Evolutionary conservation across 345 rosid species (phyloP).

Genomic region (Pseudoturritis turrita): DNA sequence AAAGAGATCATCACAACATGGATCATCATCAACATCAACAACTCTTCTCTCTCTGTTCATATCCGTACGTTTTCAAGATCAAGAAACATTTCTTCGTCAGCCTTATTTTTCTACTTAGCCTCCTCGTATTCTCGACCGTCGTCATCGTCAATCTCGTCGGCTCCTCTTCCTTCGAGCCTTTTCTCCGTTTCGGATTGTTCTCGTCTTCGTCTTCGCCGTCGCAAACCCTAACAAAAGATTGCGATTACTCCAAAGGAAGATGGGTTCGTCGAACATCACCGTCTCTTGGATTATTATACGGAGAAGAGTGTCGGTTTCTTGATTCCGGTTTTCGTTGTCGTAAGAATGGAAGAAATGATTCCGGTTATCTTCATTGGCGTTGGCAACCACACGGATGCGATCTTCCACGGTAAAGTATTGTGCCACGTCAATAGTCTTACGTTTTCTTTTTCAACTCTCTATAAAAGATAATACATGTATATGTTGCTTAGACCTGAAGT

Average conservation of each 20-base stretch:
- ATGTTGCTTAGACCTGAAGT: conserved; percentile 4
- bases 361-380: conserved; percentile 66
- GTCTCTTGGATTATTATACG: conserved; percentile 28
- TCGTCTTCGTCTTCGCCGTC: neutral
- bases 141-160: conserved; percentile 29
- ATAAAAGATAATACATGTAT: neutral
- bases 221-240: conserved; percentile 2
- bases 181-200: conserved; percentile 24
- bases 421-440: neutral
- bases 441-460: neutral
- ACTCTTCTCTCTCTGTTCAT: conserved; percentile 19
- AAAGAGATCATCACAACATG: conserved; percentile 20
- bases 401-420: conserved; percentile 56
- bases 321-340: conserved; percentile 78
- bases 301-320: conserved; percentile 71
- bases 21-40: conserved; percentile 23
- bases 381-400: conserved; percentile 84
- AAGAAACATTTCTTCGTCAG: conserved; percentile 31
- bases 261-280: conserved; percentile 54
- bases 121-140: conserved; percentile 37
- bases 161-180: neutral
- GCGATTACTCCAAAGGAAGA: conserved; percentile 63
- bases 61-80: conserved; percentile 27
- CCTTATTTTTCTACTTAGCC: conserved; percentile 19
- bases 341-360: conserved; percentile 56